These are phyloP conservation scores for Scheffersomyces parashehatae DNA, from an alignment of 1,139 yeast species.

Conservation along the genomic window DNA sequence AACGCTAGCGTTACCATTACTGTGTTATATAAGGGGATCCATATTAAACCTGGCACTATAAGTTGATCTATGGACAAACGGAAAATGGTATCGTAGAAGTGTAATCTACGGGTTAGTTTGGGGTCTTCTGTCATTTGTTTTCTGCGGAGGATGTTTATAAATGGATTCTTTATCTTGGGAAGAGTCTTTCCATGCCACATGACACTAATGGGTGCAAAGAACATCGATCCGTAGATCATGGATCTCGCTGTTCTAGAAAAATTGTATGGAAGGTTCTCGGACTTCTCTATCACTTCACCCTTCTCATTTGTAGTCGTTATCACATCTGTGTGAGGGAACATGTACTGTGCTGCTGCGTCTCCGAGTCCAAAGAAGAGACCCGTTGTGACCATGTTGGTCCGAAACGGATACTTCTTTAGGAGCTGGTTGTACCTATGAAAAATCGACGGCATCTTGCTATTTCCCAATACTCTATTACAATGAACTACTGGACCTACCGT, in stretches of 20 bases:
- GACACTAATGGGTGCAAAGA: constrained; percentile 77
- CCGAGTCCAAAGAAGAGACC: constrained; percentile 74
- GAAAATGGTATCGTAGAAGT: constrained; percentile 36
- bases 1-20: constrained; percentile 41
- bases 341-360: constrained; percentile 67
- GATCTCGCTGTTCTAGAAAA: constrained; percentile 61
- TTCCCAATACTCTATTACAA: no score
- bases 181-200: constrained; percentile 64
- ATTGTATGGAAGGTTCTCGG: constrained; percentile 22
- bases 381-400: constrained; percentile 56
- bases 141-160: constrained; percentile 18
- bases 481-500: no score
- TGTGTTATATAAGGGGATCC: constrained; percentile 48
- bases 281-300: constrained; percentile 11
- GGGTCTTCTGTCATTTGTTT: constrained; percentile 14
- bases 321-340: constrained; percentile 40
- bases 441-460: constrained; percentile 7
- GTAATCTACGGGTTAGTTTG: constrained; percentile 13
- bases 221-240: constrained; percentile 67
- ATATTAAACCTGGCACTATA: constrained; percentile 29
- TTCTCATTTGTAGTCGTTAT: constrained; percentile 7
- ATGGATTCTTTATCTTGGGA: constrained; percentile 49
- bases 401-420: constrained; percentile 49
- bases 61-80: constrained; percentile 42
- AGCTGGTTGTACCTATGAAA: constrained; percentile 42